These are phyloP conservation scores for Strigomonas culicis DNA, from an alignment of 208 protist genomes.

Conservation along the genomic window DNA sequence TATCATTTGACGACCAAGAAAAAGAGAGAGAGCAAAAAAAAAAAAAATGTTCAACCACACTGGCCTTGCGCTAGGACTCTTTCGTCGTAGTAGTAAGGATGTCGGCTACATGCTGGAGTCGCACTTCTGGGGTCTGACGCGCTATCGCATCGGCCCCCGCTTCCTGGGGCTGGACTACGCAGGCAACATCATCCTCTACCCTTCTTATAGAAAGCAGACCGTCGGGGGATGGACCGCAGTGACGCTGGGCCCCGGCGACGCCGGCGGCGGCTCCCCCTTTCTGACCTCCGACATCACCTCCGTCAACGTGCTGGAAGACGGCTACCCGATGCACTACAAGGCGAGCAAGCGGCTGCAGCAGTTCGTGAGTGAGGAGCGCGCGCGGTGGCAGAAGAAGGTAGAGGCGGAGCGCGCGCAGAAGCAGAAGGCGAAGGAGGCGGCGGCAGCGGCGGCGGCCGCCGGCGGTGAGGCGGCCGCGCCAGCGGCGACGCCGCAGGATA, in stretches of 20 bases:
- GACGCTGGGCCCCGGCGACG: slow-evolving; percentile 60
- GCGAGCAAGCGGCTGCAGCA: slow-evolving; percentile 65
- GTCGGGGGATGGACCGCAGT: slow-evolving; percentile 86
- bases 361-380: slow-evolving; percentile 58
- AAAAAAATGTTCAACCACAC: slow-evolving; percentile 27
- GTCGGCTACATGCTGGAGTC: slow-evolving; percentile 58
- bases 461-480: slow-evolving; percentile 8
- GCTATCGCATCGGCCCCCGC: slow-evolving; percentile 72
- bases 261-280: slow-evolving; percentile 25
- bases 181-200: slow-evolving; percentile 83
- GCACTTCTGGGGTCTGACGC: slow-evolving; percentile 87
- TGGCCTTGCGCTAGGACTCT: slow-evolving; percentile 14
- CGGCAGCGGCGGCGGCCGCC: slow-evolving; percentile 18
- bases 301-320: slow-evolving; percentile 85
- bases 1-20: not conserved
- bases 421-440: slow-evolving; percentile 26
- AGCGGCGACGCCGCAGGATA: slow-evolving; percentile 5
- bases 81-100: slow-evolving; percentile 28
- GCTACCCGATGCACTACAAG: slow-evolving; percentile 86
- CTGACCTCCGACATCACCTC: slow-evolving; percentile 62
- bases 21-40: not conserved
- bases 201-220: slow-evolving; percentile 66
- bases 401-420: slow-evolving; percentile 29
- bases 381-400: slow-evolving; percentile 35
- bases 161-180: slow-evolving; percentile 82